Percentiles rank a stretch among this genome's conserved stretches.
These are phyloP conservation scores for Gliomastix tumulicola DNA, from an alignment of 2,329 filamentous ascomycete species.

Conservation along the genomic window DNA sequence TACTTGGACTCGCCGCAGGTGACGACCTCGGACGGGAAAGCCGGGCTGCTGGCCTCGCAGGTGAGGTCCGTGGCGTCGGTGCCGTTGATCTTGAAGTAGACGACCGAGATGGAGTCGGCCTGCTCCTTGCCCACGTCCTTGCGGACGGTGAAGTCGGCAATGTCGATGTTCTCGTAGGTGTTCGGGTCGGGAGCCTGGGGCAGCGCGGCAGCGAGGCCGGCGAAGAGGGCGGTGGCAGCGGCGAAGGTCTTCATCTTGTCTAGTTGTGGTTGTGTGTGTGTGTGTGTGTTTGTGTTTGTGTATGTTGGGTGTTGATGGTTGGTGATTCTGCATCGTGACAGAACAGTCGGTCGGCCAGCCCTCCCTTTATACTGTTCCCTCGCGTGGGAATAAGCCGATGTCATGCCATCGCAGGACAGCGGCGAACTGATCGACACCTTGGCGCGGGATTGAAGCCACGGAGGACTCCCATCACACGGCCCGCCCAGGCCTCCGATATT, in stretches of 20 bases:
- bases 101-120: conserved; percentile 5
- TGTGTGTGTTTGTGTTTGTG: conserved; percentile 11
- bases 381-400: no score
- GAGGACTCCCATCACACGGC: no score
- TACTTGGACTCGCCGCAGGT: conserved; percentile 18
- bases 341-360: no score
- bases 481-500: no score
- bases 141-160: conserved; percentile 13
- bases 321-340: no score
- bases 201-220: conserved; percentile 9
- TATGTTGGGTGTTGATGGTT: conserved; percentile 12
- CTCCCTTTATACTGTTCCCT: no score
- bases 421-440: no score
- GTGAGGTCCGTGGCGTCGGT: conserved; percentile 7
- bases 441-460: no score
- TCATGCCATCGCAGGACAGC: no score
- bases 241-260: no score
- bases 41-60: conserved; percentile 8
- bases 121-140: conserved; percentile 6
- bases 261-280: no score
- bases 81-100: conserved; percentile 13
- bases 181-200: conserved; percentile 2
- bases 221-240: no score
- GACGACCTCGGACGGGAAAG: conserved; percentile 11
- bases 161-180: conserved; percentile 13